phyloP scores from a whole-genome alignment of 2,329 filamentous ascomycete species.

The Chaetomiaceae sp. region DNA sequence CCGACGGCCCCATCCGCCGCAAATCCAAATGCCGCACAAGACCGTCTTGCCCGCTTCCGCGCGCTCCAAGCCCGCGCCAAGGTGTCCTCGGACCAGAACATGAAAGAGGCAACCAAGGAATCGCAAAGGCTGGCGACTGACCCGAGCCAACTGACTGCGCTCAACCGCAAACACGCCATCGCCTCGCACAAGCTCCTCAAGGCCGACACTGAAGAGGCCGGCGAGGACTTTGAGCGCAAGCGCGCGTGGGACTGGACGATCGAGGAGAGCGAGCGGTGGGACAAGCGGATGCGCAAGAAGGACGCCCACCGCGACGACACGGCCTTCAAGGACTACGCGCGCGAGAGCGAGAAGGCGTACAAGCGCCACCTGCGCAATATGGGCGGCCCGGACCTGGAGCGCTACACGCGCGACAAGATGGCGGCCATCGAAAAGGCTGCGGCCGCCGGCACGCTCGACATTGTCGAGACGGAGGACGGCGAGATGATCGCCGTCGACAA shows the following conservation, averaged over 20 bases:
- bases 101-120: conserved; percentile 79
- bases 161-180: conserved; percentile 82
- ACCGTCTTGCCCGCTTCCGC: conserved; percentile 78
- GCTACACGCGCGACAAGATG: conserved; percentile 84
- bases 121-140: conserved; percentile 74
- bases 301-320: conserved; percentile 74
- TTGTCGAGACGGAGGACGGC: conserved; percentile 91
- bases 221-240: conserved; percentile 95
- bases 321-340: conserved; percentile 82
- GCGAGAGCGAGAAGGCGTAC: conserved; percentile 88
- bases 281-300: conserved; percentile 84
- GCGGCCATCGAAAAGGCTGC: conserved; percentile 81
- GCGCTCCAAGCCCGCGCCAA: conserved; percentile 78
- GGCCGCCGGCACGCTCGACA: conserved; percentile 76
- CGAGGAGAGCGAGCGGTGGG: conserved; percentile 92
- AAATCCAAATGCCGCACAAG: conserved; percentile 46
- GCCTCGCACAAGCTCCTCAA: conserved; percentile 91
- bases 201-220: conserved; percentile 77
- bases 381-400: conserved; percentile 67
- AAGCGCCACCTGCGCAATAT: conserved; percentile 81
- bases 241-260: conserved; percentile 98
- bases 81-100: conserved; percentile 65
- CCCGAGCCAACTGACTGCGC: conserved; percentile 66
- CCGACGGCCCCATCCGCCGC: conserved; percentile 29
- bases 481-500: conserved; percentile 92